Evolutionary conservation across 257 asterid species (phyloP).

Genomic region (Primulina tabacum): DNA sequence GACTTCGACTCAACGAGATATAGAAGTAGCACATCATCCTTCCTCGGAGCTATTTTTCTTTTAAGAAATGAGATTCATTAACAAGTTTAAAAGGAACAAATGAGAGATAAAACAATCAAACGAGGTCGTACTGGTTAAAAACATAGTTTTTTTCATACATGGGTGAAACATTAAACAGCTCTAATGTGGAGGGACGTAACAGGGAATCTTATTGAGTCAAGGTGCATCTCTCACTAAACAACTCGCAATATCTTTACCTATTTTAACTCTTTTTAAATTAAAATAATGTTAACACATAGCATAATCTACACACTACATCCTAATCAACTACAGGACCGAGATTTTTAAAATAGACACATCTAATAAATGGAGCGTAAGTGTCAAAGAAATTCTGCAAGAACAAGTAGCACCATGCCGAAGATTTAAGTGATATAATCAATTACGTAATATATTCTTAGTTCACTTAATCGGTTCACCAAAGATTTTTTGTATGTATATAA

Average conservation of each 20-base stretch:
- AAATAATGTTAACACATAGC: background rate
- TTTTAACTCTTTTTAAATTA: no score
- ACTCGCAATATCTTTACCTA: background rate
- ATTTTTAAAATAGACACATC: background rate
- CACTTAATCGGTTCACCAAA: no score
- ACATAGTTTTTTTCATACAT: background rate
- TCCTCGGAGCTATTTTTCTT: background rate
- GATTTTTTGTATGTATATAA: background rate
- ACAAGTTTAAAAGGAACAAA: background rate
- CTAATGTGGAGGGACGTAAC: background rate
- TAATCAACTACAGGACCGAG: background rate
- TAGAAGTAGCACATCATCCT: background rate
- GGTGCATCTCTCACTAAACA: background rate
- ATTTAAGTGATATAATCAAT: background rate
- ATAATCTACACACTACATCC: background rate
- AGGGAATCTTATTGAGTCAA: background rate
- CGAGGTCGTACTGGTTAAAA: background rate
- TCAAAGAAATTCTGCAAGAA: background rate
- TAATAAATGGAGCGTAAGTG: background rate
- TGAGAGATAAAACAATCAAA: background rate
- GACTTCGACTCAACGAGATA: background rate
- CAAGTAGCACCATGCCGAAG: background rate
- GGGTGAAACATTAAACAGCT: background rate
- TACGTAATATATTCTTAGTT: no score
- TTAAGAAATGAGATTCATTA: background rate